Evolutionary conservation across 2,329 filamentous ascomycete genomes (phyloP).

Genomic region (Ceratocystis smalleyi): DNA sequence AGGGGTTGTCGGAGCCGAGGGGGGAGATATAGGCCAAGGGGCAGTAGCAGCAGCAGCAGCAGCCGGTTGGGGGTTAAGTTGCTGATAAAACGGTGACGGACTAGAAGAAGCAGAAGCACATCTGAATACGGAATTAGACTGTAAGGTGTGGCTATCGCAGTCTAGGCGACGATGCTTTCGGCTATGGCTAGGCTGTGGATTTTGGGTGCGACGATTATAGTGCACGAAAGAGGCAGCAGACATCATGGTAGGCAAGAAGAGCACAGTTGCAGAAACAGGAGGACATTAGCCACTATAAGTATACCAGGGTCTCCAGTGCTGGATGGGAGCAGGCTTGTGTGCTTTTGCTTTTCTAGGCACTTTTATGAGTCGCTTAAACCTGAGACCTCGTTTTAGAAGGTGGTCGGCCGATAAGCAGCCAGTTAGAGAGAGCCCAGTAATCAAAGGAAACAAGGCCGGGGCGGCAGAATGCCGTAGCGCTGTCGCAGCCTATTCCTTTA

Average conservation of each 20-base stretch:
- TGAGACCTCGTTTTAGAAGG: constrained; percentile 9
- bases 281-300: constrained; percentile 15
- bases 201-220: constrained; percentile 11
- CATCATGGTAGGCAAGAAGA: constrained; percentile 18
- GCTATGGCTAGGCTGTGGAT: neutral
- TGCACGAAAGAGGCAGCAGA: constrained; percentile 19
- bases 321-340: constrained; percentile 1
- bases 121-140: neutral
- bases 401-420: constrained; percentile 8
- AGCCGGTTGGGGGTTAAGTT: constrained; percentile 4
- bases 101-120: neutral
- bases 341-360: constrained; percentile 3
- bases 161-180: neutral
- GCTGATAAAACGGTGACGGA: neutral
- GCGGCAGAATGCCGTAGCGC: constrained; percentile 11
- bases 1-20: neutral
- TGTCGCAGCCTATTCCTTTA: constrained; percentile 5
- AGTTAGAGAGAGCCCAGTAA: neutral
- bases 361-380: constrained; percentile 3
- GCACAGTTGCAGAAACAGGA: neutral
- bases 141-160: neutral
- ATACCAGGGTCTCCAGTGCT: neutral
- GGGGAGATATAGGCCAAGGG: neutral
- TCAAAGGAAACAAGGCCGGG: neutral
- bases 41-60: neutral